Percentiles rank a stretch among this genome's conserved stretches.
Evolutionary conservation across 2,329 filamentous ascomycete species (phyloP).

Genomic region (Ophiosphaerella korrae): DNA sequence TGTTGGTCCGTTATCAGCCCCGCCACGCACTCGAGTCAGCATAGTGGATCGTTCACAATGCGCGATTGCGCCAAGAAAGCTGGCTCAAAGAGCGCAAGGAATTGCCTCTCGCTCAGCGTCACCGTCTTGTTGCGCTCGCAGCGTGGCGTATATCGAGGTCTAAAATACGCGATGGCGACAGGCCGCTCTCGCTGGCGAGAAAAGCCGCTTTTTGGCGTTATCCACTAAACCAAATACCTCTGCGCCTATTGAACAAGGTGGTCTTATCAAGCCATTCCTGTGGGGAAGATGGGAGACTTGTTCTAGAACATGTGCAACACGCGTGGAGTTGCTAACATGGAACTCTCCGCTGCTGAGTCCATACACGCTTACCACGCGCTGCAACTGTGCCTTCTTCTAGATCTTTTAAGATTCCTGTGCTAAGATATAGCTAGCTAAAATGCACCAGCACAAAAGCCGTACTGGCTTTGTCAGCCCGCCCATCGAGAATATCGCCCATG

Average conservation of each 20-base stretch:
- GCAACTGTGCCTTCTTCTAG: too few relatives aligned
- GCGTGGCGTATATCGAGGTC: slow-evolving; percentile 14
- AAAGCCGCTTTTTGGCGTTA: slow-evolving; percentile 9
- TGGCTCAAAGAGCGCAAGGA: slow-evolving; percentile 6
- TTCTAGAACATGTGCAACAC: slow-evolving; percentile 20
- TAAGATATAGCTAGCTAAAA: not conserved
- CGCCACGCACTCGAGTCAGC: not conserved
- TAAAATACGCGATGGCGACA: not conserved
- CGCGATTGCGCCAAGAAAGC: slow-evolving; percentile 1
- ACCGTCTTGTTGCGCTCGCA: slow-evolving; percentile 6
- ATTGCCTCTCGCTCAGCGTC: not conserved
- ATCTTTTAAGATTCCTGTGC: too few relatives aligned
- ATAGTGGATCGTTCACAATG: not conserved
- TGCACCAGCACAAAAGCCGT: not conserved
- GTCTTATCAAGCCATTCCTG: not conserved
- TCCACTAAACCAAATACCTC: slow-evolving; percentile 3
- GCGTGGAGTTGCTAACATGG: not conserved
- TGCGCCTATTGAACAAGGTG: slow-evolving; percentile 8
- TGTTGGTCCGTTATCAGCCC: not conserved
- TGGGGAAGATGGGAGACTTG: slow-evolving; percentile 2
- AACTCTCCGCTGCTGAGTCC: slow-evolving; percentile 15
- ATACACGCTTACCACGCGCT: slow-evolving; percentile 1
- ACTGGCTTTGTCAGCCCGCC: slow-evolving; percentile 8
- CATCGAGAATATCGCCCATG: too few relatives aligned
- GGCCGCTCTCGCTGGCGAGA: slow-evolving; percentile 19